Evolutionary conservation across 768 basidiomycete species (phyloP), one percentile per base, ranked within the genome.

Genomic region (Kondoa malvinella): DNA sequence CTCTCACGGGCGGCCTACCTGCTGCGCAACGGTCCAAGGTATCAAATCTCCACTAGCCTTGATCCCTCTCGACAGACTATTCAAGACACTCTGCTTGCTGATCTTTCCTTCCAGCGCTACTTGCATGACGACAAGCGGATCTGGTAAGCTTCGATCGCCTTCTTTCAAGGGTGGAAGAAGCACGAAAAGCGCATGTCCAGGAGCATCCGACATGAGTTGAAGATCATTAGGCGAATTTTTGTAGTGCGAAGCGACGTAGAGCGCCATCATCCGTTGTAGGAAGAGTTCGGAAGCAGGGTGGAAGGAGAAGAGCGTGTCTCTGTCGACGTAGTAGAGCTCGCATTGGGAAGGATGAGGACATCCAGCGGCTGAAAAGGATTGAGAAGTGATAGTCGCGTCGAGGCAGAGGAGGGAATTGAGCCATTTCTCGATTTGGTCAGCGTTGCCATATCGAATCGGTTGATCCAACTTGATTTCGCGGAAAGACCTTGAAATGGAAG

Each of bases 221-320:
- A 99, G 81, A 76, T 99, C 95, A 76, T 99, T 97, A 25, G 95
- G 95, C 75, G 92, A 89, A 77, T 97, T 99, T 78, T 99, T 99
- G 81, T 99, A 99, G 76, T 99, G 95, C 64, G 87, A 88, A 0
- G 95, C 89, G 64, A 97, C 94, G 77, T 96, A 99, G 1, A 97
- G 81, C 21, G 89, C 86, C 92, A 96, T 95, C 87, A 97, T 92
- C 34, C 92, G 84, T 78, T 99, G 95, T 31, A 99, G 82, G 80
- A 99, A 99, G 33, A 89, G 82, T 77, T 99, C 95, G n/a, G 87
- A 89, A 4, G 92, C 95, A 1, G 92, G 90, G 76, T 99, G 92
- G 78, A 87, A 97, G 72, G 88, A 90, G 81, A 99, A 99, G 32
- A 97, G 80, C 0, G 95, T 95, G 76, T 99, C 95, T 60, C 95